These are phyloP conservation scores for Phytophthora hibernalis DNA, from an alignment of 352 stramenopile species.

Conservation along the genomic window DNA sequence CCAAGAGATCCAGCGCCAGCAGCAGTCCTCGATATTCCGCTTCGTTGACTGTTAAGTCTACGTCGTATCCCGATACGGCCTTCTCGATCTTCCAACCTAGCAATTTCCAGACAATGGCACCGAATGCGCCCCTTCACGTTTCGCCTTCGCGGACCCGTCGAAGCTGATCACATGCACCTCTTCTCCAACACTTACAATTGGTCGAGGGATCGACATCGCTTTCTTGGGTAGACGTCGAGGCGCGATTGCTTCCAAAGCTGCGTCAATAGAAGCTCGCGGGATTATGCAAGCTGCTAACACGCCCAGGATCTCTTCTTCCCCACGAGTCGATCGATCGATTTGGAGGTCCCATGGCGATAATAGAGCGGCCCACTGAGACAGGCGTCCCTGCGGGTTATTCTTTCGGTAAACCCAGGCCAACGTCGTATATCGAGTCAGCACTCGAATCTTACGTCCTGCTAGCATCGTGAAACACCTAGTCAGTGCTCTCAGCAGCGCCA, in stretches of 20 bases:
- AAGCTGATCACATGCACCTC: conserved; percentile 10
- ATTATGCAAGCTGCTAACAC: neutral
- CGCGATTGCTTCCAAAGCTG: neutral
- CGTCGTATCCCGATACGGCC: conserved; percentile 2
- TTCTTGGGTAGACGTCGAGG: neutral
- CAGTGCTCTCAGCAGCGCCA: too few relatives aligned
- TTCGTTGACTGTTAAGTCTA: conserved; percentile 30
- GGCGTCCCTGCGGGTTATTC: neutral
- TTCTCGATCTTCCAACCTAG: neutral
- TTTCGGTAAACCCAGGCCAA: conserved; percentile 10
- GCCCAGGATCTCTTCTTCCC: neutral
- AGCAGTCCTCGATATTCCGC: neutral
- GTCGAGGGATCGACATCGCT: neutral
- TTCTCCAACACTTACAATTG: neutral
- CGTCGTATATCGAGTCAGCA: conserved; percentile 8
- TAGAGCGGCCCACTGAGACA: conserved; percentile 4
- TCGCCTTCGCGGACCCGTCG: conserved; percentile 6
- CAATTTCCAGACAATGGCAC: conserved; percentile 16
- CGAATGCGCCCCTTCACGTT: conserved; percentile 5
- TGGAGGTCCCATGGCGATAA: conserved; percentile 2
- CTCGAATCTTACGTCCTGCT: neutral
- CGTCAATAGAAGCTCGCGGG: neutral
- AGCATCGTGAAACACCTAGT: conserved; percentile 15
- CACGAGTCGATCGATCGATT: neutral
- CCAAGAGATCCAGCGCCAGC: neutral